Evolutionary conservation across 2,329 filamentous ascomycete species (phyloP).

Genomic region (Fusarium drepaniforme): DNA sequence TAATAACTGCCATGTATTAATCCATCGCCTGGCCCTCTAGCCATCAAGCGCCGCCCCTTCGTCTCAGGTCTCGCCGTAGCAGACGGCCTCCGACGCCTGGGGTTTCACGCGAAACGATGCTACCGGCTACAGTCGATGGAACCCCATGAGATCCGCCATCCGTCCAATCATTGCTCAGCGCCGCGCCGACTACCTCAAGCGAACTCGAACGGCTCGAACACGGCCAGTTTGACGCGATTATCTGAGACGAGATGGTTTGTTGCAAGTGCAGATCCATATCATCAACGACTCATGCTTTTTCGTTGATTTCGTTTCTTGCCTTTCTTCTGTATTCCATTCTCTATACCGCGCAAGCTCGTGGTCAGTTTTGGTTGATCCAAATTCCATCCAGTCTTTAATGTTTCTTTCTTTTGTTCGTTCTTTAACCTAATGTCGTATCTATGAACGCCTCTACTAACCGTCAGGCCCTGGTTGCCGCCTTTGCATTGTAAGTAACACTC

Average conservation of each 20-base stretch:
- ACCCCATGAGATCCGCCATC: conserved; percentile 22
- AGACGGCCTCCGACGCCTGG: conserved; percentile 56
- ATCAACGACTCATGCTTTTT: conserved; percentile 12
- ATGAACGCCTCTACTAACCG: conserved; percentile 61
- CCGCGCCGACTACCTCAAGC: conserved; percentile 25
- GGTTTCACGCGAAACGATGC: conserved; percentile 61
- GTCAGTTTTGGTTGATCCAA: conserved; percentile 39
- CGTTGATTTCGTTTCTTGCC: conserved; percentile 29
- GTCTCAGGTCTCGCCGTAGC: conserved; percentile 42
- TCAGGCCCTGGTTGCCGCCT: conserved; percentile 65
- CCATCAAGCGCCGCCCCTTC: conserved; percentile 17
- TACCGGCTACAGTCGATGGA: conserved; percentile 33
- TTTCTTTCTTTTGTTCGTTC: conserved; percentile 48
- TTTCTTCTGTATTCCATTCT: conserved; percentile 32
- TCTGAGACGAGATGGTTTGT: conserved; percentile 38
- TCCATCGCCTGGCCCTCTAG: conserved; percentile 15
- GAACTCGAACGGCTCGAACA: conserved; percentile 45
- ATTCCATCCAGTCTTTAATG: conserved; percentile 42
- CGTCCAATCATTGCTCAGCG: conserved; percentile 39
- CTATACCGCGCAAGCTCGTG: conserved; percentile 25
- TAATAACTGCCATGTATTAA: not conserved
- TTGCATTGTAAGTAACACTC: conserved; percentile 61
- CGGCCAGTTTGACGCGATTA: conserved; percentile 41
- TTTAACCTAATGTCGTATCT: conserved; percentile 41
- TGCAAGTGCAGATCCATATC: conserved; percentile 37